Evolutionary conservation across 257 asterid species (phyloP), one percentile per base, ranked within the genome.

Genomic region (Salvia miltiorrhiza): DNA sequence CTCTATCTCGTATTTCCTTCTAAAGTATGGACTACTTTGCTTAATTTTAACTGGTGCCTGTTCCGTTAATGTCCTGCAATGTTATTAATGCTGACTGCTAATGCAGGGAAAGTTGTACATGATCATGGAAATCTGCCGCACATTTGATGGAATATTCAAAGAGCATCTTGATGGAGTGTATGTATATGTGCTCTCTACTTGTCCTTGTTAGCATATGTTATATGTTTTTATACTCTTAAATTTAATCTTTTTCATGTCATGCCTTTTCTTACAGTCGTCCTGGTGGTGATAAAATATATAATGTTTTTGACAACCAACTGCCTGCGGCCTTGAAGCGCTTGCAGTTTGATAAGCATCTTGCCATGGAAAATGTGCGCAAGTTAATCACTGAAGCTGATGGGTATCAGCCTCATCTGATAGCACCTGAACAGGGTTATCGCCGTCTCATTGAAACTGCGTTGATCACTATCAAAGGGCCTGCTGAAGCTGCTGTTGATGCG

Each of bases 81-180:
- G 3, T 21, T 67, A 13, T 23, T 21, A 63, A 63, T 62, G 48
- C 59, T 71, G 49, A 72, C 74, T 70, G 41, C 59, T 56, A 30
- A 54, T 82, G 72, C 95, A 94, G 99, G 99, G 99, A 74, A 93
- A 89, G 74, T 66, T 93, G 81, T 93, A 93, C 85, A 91, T 93
- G 99, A 87, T 87, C 59, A 91, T 93, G 99, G 97, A 93, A 83
- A 89, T 93, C 53, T 87, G 94, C 81, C 97, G 97, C 50, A 80
- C 73, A 56, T 93, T 93, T 49, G 97, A 93, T 75, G 96, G 97
- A 74, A 93, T 79, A 69, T 94, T 94, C 84, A 94, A 94, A 75
- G 99, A 94, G 78, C 99, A 94, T 83, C 97, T 94, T 21, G 99
- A 94, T 73, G 99, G 99, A 81, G 82, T 83, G 99, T 93, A 87